Percentiles rank a stretch among this genome's conserved stretches.
Conservation (phyloP, 306 rosid genomes). For the Prunus dulcis region DNA sequence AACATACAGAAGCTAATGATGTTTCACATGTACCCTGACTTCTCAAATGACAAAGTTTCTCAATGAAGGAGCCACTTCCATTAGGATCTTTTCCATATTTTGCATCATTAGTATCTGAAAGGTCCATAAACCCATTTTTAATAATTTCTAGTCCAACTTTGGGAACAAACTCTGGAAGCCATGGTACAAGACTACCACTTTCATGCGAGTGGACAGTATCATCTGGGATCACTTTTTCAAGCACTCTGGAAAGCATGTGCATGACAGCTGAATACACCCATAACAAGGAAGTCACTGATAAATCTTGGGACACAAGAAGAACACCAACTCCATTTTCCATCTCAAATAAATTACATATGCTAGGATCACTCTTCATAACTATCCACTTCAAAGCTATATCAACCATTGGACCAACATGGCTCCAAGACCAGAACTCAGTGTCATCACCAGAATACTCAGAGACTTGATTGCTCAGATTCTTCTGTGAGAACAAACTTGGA, state of each 20-base stretch:
- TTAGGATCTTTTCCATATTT: conserved; percentile 29
- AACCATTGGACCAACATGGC: conserved; percentile 85
- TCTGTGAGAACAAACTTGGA: conserved; percentile 66
- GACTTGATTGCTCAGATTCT: conserved; percentile 31
- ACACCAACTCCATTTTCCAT: conserved; percentile 29
- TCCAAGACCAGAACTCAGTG: conserved; percentile 85
- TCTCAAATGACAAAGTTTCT: conserved; percentile 57
- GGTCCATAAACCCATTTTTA: conserved; percentile 48
- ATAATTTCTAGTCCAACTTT: conserved; percentile 74
- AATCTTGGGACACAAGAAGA: conserved; percentile 29
- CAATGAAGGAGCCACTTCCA: conserved; percentile 52
- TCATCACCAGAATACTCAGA: conserved; percentile 38
- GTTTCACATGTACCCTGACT: conserved; percentile 54
- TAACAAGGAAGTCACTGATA: conserved; percentile 49
- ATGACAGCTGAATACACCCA: conserved; percentile 73
- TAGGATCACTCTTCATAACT: conserved; percentile 54
- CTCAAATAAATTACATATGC: conserved; percentile 44
- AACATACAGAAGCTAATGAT: conserved; percentile 75
- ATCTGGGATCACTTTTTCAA: conserved; percentile 59
- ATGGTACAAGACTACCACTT: conserved; percentile 54
- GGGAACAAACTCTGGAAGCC: conserved; percentile 95
- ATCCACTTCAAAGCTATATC: conserved; percentile 84
- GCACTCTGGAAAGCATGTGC: conserved; percentile 71
- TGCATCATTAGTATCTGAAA: conserved; percentile 34
- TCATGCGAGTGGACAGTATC: conserved; percentile 34